Percentiles rank a stretch among this genome's conserved stretches.
Evolutionary conservation across 129 eudicot species (phyloP).

Genomic region (Artemisia annua): DNA sequence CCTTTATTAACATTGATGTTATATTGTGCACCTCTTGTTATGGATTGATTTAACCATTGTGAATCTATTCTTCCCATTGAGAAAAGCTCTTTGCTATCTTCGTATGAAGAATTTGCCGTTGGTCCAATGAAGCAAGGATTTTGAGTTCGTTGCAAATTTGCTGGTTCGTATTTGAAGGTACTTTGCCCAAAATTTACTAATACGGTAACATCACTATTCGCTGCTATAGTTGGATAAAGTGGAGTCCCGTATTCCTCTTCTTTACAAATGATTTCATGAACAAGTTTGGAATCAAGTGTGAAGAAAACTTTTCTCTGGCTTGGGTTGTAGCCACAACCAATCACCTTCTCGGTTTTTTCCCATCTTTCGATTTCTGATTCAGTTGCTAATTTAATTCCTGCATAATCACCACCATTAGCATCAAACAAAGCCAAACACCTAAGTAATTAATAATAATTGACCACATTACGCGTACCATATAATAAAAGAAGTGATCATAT

Average conservation of each 20-base stretch:
- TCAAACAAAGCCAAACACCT: not conserved
- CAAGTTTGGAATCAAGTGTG: constrained; percentile 71
- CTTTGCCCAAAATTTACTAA: constrained; percentile 87
- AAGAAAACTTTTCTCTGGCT: constrained; percentile 68
- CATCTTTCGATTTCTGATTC: constrained; percentile 60
- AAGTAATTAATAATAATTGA: not conserved
- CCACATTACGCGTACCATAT: no score
- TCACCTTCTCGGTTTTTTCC: constrained; percentile 58
- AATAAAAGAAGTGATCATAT: no score
- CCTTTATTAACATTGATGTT: constrained; percentile 37
- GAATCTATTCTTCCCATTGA: constrained; percentile 89
- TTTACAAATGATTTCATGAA: constrained; percentile 78
- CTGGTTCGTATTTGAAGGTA: constrained; percentile 55
- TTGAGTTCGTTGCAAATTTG: constrained; percentile 73
- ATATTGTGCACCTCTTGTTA: constrained; percentile 34
- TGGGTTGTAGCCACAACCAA: constrained; percentile 93
- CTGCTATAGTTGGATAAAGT: constrained; percentile 70
- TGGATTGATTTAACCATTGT: constrained; percentile 61
- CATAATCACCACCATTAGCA: not conserved
- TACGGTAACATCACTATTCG: constrained; percentile 49
- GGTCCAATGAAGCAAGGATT: constrained; percentile 89
- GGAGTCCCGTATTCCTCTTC: constrained; percentile 72
- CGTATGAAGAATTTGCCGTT: constrained; percentile 46
- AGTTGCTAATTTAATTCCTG: constrained; percentile 56
- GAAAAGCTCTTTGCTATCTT: constrained; percentile 91